A percentile compares a stretch with the other conserved stretches of the same genome.
phyloP scores from a whole-genome alignment of 768 basidiomycete species.

The Leccinum fibrillosum region DNA sequence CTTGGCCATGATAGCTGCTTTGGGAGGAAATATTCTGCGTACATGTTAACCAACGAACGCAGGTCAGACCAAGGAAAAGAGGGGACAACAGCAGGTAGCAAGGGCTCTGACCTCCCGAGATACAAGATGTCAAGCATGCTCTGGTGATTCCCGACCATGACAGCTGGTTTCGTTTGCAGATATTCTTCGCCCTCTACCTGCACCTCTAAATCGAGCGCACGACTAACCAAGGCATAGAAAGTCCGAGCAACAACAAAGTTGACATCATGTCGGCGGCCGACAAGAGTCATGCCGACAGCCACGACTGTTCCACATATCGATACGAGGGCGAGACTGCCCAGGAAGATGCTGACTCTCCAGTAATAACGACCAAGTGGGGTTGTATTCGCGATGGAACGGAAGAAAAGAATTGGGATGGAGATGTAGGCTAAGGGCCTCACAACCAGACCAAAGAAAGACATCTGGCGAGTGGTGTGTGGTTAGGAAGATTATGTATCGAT shows the following conservation, averaged over 20 bases:
- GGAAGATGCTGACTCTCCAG: slow-evolving; percentile 67
- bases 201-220: slow-evolving; percentile 61
- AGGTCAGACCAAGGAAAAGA: slow-evolving; percentile 4
- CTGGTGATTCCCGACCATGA: slow-evolving; percentile 90
- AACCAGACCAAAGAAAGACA: slow-evolving; percentile 61
- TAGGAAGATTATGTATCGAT: slow-evolving; percentile 10
- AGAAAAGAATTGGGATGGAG: slow-evolving; percentile 66
- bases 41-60: slow-evolving; percentile 4
- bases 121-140: slow-evolving; percentile 87
- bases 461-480: slow-evolving; percentile 31
- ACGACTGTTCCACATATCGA: slow-evolving; percentile 71
- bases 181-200: slow-evolving; percentile 87
- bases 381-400: slow-evolving; percentile 54
- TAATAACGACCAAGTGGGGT: slow-evolving; percentile 67
- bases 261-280: slow-evolving; percentile 72
- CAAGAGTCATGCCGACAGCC: slow-evolving; percentile 60
- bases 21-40: slow-evolving; percentile 73
- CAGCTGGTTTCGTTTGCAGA: slow-evolving; percentile 63
- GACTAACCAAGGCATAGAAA: slow-evolving; percentile 71
- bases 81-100: slow-evolving; percentile 12
- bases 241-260: slow-evolving; percentile 80
- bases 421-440: slow-evolving; percentile 74
- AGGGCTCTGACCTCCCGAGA: slow-evolving; percentile 62
- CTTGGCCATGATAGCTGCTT: slow-evolving; percentile 90
- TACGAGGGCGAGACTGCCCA: slow-evolving; percentile 65